Base-by-base conservation (phyloP, 2,329 filamentous ascomycete genomes). In the Didymosphaeria variabile region DNA sequence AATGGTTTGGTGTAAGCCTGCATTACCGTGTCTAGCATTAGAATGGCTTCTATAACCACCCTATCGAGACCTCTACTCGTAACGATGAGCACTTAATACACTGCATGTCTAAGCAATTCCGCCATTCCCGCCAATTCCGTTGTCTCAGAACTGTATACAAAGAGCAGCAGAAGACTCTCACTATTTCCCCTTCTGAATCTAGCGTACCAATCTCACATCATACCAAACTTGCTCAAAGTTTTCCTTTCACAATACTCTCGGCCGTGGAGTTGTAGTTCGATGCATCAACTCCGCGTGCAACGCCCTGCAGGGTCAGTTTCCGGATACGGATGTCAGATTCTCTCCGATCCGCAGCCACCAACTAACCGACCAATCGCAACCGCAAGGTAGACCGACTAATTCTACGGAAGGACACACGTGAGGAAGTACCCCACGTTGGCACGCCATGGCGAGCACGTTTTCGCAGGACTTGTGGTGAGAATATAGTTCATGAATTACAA, bases 1-100 rank as follows among this genome's bases (percentile, higher is more conserved):
- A 71, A 66, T 17, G 66, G 71, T 21, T 55, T 75, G 21, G 68
- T 75, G 12, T 75, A 68, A 57, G 50, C 29, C 21, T 12, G 29
- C n/a, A 10, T 13, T 31, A 17, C 21, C 13, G 40, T 32, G 23
- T 36, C 29, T 21, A 44, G 36, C 5, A 17, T 40, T 40, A 17
- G 17, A 19, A 7, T 5, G n/a, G n/a, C 10, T 47, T 10, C 13
- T 9, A 29, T 2, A 15, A 1, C 13, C 9, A 40, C 36, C 6
- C 36, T 40, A 17, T 15, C 1, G 12, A 38, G 36, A 17, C 36
- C 13, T 5, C 36, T 38, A 38, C 36, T 38, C 36, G 10, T 12
- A 38, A 38, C 26, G 26, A 29, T 29, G 26, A 29, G 4, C 26
- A 29, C 6, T 6, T 29, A 29, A 4, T 29, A 29, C 26, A 29